A percentile compares a stretch with the other conserved stretches of the same genome.
Evolutionary conservation across 1,139 yeast species (phyloP).

Genomic region (Hansenula lynferdii): DNA sequence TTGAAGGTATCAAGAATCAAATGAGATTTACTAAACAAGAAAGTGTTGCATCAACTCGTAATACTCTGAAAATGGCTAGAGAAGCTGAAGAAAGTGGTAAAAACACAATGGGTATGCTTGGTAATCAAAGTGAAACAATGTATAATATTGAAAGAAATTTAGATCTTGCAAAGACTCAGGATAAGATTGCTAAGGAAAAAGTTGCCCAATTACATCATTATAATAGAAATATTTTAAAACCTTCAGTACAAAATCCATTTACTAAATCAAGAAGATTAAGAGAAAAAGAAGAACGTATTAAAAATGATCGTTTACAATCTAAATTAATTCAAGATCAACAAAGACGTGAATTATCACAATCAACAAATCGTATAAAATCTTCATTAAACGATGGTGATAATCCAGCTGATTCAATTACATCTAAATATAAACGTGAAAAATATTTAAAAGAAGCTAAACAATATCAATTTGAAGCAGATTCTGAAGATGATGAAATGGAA

Average conservation of each 20-base stretch:
- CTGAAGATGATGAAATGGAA: conserved; percentile 59
- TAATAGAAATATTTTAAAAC: conserved; percentile 79
- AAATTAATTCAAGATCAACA: conserved; percentile 39
- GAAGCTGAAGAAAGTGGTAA: conserved; percentile 91
- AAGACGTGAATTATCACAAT: conserved; percentile 36
- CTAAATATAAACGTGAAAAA: conserved; percentile 30
- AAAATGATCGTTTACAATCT: conserved; percentile 61
- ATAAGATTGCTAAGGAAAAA: conserved; percentile 77
- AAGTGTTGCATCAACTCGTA: conserved; percentile 79
- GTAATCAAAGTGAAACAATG: conserved; percentile 84
- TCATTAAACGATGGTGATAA: conserved; percentile 29
- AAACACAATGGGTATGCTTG: conserved; percentile 87
- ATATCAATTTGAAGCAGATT: conserved; percentile 55
- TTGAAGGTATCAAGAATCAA: conserved; percentile 82
- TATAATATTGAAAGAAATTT: conserved; percentile 76
- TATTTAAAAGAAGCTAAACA: conserved; percentile 33
- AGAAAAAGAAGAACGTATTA: conserved; percentile 69
- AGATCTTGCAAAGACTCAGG: conserved; percentile 76
- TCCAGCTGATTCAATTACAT: conserved; percentile 26
- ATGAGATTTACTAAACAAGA: conserved; percentile 84
- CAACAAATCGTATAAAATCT: conserved; percentile 44
- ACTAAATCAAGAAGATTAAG: conserved; percentile 73
- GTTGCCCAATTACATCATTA: conserved; percentile 75
- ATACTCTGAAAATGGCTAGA: conserved; percentile 81
- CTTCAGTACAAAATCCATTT: conserved; percentile 82